Evolutionary conservation across 805 yeast genomes (phyloP).

Genomic region (Saccharomyces cerevisiae): DNA sequence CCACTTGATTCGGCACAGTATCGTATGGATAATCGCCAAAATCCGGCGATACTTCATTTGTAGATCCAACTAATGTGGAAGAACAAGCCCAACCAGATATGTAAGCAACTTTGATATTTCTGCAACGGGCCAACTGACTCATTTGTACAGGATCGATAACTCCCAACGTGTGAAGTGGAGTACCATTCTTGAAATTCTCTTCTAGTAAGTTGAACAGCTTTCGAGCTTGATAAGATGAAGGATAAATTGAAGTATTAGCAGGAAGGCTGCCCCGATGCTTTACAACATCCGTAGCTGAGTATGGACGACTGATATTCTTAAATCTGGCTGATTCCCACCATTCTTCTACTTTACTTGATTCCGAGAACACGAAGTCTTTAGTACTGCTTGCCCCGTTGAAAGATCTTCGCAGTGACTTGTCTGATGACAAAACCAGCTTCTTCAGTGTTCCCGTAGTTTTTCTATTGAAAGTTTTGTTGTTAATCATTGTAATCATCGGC

Average conservation of each 20-base stretch:
- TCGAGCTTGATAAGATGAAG: slow-evolving; percentile 47
- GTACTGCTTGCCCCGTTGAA: not conserved
- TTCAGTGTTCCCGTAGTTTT: not conserved
- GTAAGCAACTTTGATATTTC: slow-evolving; percentile 44
- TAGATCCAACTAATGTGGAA: slow-evolving; percentile 43
- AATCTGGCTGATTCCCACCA: slow-evolving; percentile 48
- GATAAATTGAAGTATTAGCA: slow-evolving; percentile 26
- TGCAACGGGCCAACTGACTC: slow-evolving; percentile 42
- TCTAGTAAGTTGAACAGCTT: slow-evolving; percentile 41
- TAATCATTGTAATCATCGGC: not conserved
- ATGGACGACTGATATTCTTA: slow-evolving; percentile 41
- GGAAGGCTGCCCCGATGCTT: slow-evolving; percentile 44
- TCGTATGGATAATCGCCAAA: slow-evolving; percentile 64
- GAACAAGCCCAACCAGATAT: slow-evolving; percentile 60
- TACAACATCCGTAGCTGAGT: slow-evolving; percentile 45
- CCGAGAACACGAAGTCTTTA: slow-evolving; percentile 21
- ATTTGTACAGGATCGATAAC: slow-evolving; percentile 57
- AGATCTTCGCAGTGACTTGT: not conserved
- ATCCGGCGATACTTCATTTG: slow-evolving; percentile 58
- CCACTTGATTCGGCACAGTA: slow-evolving; percentile 61
- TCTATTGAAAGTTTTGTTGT: not conserved
- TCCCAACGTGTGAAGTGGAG: slow-evolving; percentile 52
- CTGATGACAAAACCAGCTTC: not conserved
- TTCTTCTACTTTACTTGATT: slow-evolving; percentile 32
- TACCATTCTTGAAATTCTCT: slow-evolving; percentile 32